phyloP scores from a whole-genome alignment of 345 rosid genomes.

The Salix caprea region DNA sequence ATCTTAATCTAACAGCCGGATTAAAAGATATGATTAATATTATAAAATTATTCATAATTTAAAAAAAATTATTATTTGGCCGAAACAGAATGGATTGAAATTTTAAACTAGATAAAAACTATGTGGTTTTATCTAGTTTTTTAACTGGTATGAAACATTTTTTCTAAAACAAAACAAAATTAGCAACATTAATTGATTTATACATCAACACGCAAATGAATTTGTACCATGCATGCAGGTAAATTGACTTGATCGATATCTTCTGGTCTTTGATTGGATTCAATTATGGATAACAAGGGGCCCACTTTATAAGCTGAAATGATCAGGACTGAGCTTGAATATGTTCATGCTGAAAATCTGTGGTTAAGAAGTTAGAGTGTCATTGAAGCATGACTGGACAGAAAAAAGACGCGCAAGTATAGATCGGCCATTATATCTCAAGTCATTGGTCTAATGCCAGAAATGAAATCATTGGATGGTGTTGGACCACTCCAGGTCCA shows the following conservation, averaged over 20 bases:
- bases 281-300: not conserved
- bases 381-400: not conserved
- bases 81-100: rapidly evolving
- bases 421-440: too few species aligned
- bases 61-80: too few species aligned
- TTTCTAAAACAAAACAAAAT: rapidly evolving
- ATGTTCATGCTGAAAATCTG: not conserved
- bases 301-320: not conserved
- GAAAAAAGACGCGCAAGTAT: not conserved
- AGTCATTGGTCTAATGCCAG: too few species aligned
- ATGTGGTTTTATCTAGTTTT: rapidly evolving
- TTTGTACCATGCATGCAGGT: not conserved
- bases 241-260: not conserved
- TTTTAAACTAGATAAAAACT: too few species aligned
- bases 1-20: too few species aligned
- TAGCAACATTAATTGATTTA: too few species aligned
- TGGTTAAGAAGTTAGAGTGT: not conserved
- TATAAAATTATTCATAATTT: too few species aligned
- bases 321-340: not conserved
- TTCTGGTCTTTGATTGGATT: not conserved
- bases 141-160: too few species aligned
- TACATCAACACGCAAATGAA: too few species aligned
- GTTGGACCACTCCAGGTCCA: not conserved
- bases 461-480: not conserved
- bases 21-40: too few species aligned